Evolutionary conservation across 2,329 filamentous ascomycete species (phyloP).

Genomic region (Aspergillus pseudoglaucus): DNA sequence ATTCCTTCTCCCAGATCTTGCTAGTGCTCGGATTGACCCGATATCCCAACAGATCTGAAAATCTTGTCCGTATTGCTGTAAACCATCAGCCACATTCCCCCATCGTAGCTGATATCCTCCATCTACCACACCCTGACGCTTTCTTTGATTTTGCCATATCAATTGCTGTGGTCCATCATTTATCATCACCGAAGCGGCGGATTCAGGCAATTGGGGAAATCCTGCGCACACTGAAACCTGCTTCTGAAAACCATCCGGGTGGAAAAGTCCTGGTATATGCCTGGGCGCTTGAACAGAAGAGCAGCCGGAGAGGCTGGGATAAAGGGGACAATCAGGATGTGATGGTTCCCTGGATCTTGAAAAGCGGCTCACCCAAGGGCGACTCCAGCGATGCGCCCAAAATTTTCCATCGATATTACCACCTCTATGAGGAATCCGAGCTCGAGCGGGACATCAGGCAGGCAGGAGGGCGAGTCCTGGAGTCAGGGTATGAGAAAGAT

Average conservation of each 20-base stretch:
- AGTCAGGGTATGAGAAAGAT: constrained; percentile 88
- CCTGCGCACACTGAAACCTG: constrained; percentile 54
- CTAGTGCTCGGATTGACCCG: not conserved
- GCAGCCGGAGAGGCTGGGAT: constrained; percentile 82
- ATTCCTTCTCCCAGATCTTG: constrained; percentile 3
- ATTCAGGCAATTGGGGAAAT: constrained; percentile 66
- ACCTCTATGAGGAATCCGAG: constrained; percentile 81
- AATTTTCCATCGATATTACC: constrained; percentile 86
- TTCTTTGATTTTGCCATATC: constrained; percentile 83
- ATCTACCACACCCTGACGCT: constrained; percentile 65
- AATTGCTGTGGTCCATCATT: constrained; percentile 89
- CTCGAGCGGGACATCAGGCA: constrained; percentile 69
- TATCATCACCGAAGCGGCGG: constrained; percentile 70
- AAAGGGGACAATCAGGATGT: constrained; percentile 79
- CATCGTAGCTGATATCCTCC: constrained; percentile 73
- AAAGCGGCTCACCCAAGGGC: constrained; percentile 22
- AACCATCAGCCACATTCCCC: constrained; percentile 58
- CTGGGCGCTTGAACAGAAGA: constrained; percentile 90
- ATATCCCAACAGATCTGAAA: constrained; percentile 45
- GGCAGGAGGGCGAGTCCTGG: constrained; percentile 69
- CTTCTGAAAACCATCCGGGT: constrained; percentile 20
- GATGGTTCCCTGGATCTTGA: constrained; percentile 90
- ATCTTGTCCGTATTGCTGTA: constrained; percentile 52
- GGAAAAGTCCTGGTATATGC: constrained; percentile 79
- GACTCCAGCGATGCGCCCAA: constrained; percentile 23